Evolutionary conservation across 176 grass and related monocot genomes (phyloP).

Genomic region (Saccharum officinarum): DNA sequence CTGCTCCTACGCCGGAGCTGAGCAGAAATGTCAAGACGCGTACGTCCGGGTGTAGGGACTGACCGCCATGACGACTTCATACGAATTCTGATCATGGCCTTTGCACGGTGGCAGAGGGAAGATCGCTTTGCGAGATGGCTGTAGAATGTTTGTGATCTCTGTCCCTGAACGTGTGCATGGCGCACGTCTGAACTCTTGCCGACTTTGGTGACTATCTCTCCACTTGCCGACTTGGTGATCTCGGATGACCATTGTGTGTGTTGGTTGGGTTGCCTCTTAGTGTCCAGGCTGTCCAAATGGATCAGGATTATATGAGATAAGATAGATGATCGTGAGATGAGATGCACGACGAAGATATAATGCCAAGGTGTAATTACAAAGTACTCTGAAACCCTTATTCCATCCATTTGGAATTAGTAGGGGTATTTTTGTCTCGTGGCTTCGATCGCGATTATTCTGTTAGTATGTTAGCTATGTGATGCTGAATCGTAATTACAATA

Average conservation of each 20-base stretch:
- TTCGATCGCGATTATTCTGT: no score
- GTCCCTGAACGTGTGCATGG: constrained; percentile 14
- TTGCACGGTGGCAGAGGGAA: not conserved
- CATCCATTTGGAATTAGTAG: no score
- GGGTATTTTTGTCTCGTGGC: no score
- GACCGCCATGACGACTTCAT: not conserved
- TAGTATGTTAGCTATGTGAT: no score
- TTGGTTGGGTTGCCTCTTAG: not conserved
- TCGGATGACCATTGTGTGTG: not conserved
- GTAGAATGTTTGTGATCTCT: constrained; percentile 42
- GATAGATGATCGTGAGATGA: not conserved
- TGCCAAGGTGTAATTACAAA: not conserved
- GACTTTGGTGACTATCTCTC: not conserved
- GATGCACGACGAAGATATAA: not conserved
- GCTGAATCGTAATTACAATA: no score
- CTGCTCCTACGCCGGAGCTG: constrained; percentile 16
- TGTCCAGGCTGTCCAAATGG: not conserved
- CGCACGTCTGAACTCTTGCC: not conserved
- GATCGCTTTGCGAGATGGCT: constrained; percentile 13
- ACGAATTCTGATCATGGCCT: not conserved
- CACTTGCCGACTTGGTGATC: constrained; percentile 8
- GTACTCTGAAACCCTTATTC: no score
- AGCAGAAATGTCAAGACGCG: constrained; percentile 21
- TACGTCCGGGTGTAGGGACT: constrained; percentile 32
- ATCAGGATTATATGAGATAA: not conserved